Percentiles rank a stretch among this genome's conserved stretches.
Evolutionary conservation across 495 filamentous ascomycete genomes (phyloP).

Genomic region (Aspergillus olivimuriae): DNA sequence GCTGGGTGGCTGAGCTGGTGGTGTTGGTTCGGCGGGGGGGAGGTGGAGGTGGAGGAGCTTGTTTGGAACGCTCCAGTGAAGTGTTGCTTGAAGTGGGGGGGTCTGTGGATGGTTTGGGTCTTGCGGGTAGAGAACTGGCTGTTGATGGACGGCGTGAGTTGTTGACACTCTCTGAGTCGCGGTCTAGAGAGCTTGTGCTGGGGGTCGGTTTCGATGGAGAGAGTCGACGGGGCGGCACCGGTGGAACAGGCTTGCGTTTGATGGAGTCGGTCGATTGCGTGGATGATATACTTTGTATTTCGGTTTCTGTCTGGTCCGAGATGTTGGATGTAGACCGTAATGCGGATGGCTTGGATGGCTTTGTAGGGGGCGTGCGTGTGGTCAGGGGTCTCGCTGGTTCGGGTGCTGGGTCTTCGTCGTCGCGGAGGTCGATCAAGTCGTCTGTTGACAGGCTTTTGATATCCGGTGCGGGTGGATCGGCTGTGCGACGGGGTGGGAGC

Average conservation of each 20-base stretch:
- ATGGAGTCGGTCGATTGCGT: slow-evolving; percentile 14
- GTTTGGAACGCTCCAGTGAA: slow-evolving; percentile 14
- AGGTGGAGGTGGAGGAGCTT: slow-evolving; percentile 24
- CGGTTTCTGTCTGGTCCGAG: slow-evolving; percentile 8
- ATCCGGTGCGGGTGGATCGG: slow-evolving; percentile 14
- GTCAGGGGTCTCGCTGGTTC: slow-evolving; percentile 3
- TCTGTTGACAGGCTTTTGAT: slow-evolving; percentile 38
- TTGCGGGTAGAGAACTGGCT: slow-evolving; percentile 1
- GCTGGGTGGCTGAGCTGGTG: slow-evolving; percentile 11
- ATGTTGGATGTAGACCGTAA: slow-evolving; percentile 41
- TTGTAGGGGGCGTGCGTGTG: slow-evolving; percentile 14
- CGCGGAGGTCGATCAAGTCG: slow-evolving; percentile 59
- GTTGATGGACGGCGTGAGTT: background rate
- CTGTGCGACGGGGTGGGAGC: slow-evolving; percentile 29
- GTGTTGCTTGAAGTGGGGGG: background rate
- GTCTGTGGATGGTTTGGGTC: background rate
- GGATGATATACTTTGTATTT: background rate
- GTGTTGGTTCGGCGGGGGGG: slow-evolving; percentile 35
- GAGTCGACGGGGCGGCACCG: slow-evolving; percentile 35
- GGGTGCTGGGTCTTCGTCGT: slow-evolving; percentile 36
- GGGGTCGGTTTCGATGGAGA: slow-evolving; percentile 18
- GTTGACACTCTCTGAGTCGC: slow-evolving; percentile 1
- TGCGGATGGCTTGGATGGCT: slow-evolving; percentile 60
- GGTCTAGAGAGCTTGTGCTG: slow-evolving; percentile 15
- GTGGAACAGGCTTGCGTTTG: slow-evolving; percentile 39